Base-by-base conservation (phyloP, 176 grass and related monocot species). In the Triticum turgidum region DNA sequence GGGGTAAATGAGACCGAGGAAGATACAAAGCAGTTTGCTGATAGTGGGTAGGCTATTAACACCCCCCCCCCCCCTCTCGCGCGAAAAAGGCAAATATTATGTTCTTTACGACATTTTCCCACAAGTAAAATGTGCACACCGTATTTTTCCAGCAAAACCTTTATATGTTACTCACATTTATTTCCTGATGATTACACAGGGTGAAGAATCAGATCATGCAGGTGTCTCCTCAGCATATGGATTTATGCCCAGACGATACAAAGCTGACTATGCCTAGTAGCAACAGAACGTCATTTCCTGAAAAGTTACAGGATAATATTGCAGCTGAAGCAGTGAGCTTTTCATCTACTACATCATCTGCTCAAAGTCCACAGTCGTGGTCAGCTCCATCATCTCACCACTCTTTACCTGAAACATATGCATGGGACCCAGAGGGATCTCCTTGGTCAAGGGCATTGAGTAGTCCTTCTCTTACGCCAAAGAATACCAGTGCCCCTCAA, bases 241-340 rank as follows among this genome's bases (percentile, higher is more conserved):
- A 91, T 79, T 66, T 86, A 18, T 82, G 72, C 71, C 42, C 66
- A 38, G 78, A 65, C 51, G 54, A 35, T 74, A 62, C 76, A 85
- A 85, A 65, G 59, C 44, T 32, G 76, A 13, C 29, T 12, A 80
- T 30, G 30, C 73, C 83, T 87, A 84, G 83, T 56, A 62, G 81
- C 14, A 69, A 82, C 52, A 88, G 49, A 47, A 97, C 59, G 52
- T 38, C 54, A 29, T 89, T 87, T 17, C 80, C 38, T 15, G 87
- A 88, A 18, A 84, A 87, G 70, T 88, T 91, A 18, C 65, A 87
- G 29, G 84, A 91, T 42, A 89, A 69, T 83, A 86, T 69, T 81
- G 89, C 87, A 73, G 35, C 78, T 79, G 91, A 89, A 67, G 68
- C 71, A 35, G 45, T 42, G 25, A 91, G 86, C 34, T 85, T 91